A percentile compares a stretch with the other conserved stretches of the same genome.
Conservation (phyloP, 495 filamentous ascomycete species). For the Clavariopsis aquatica region DNA sequence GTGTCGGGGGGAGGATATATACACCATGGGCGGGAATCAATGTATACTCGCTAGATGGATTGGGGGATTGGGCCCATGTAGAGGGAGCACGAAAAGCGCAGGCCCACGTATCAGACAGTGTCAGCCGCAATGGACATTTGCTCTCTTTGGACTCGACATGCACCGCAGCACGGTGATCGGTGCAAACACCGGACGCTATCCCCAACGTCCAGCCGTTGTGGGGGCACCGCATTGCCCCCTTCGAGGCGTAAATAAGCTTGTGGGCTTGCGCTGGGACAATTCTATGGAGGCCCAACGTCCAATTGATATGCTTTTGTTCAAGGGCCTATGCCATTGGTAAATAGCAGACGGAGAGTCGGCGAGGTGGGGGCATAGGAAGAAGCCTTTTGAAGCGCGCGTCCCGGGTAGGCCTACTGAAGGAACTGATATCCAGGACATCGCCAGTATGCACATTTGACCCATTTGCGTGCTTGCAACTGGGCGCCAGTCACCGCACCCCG, state of each 20-base stretch:
- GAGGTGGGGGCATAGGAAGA: neutral
- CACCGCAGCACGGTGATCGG: neutral
- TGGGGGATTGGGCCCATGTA: neutral
- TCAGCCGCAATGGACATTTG: neutral
- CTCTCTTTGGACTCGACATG: neutral
- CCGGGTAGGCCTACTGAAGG: too few species aligned
- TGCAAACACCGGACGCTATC: neutral
- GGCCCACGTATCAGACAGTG: neutral
- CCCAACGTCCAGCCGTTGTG: too few species aligned
- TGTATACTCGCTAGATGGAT: neutral
- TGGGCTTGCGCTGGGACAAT: too few species aligned
- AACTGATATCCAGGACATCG: neutral
- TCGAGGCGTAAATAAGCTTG: too few species aligned
- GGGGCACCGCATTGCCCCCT: too few species aligned
- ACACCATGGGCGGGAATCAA: neutral
- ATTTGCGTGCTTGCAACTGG: neutral
- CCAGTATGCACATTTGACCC: neutral
- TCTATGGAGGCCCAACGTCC: too few species aligned
- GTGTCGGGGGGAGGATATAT: neutral
- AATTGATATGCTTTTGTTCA: too few species aligned
- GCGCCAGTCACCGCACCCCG: neutral
- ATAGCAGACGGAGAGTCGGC: too few species aligned
- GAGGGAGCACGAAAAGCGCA: neutral
- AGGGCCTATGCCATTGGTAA: too few species aligned
- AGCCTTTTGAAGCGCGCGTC: too few species aligned